A percentile compares a stretch with the other conserved stretches of the same genome.
Evolutionary conservation across 768 basidiomycete species (phyloP).

Genomic region (Serendipita sp.): DNA sequence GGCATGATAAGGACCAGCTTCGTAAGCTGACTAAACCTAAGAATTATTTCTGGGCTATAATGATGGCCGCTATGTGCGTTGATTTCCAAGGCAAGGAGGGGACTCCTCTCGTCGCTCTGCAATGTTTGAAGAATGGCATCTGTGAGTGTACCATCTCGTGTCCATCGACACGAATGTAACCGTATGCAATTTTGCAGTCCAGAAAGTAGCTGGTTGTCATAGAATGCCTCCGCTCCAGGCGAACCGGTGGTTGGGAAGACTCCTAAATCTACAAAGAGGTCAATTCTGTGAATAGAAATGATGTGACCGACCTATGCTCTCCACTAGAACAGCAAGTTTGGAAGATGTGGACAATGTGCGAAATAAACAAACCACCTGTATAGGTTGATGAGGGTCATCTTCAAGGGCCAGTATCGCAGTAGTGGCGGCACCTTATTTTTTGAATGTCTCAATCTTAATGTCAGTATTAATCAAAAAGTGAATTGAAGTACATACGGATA

Average conservation of each 20-base stretch:
- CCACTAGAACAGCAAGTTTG: slow-evolving; percentile 41
- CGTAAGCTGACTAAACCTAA: slow-evolving; percentile 32
- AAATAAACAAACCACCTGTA: slow-evolving; percentile 45
- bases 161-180: slow-evolving; percentile 56
- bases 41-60: slow-evolving; percentile 37
- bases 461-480: slow-evolving; percentile 25
- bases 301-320: slow-evolving; percentile 33
- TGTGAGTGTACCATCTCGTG: slow-evolving; percentile 57
- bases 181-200: slow-evolving; percentile 47
- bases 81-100: slow-evolving; percentile 45
- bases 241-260: slow-evolving; percentile 46
- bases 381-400: neutral
- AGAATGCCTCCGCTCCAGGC: slow-evolving; percentile 15
- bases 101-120: slow-evolving; percentile 16
- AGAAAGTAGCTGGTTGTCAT: slow-evolving; percentile 25
- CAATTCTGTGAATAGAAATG: neutral
- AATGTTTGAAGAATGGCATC: slow-evolving; percentile 42
- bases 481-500: slow-evolving; percentile 11
- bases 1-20: slow-evolving; percentile 65
- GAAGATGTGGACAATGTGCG: slow-evolving; percentile 36
- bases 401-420: neutral
- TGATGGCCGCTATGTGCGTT: slow-evolving; percentile 44
- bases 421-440: neutral
- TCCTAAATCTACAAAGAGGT: slow-evolving; percentile 38
- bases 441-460: slow-evolving; percentile 38